These are phyloP conservation scores for Ramularia endophylla DNA, from an alignment of 2,329 filamentous ascomycete species.

Conservation along the genomic window DNA sequence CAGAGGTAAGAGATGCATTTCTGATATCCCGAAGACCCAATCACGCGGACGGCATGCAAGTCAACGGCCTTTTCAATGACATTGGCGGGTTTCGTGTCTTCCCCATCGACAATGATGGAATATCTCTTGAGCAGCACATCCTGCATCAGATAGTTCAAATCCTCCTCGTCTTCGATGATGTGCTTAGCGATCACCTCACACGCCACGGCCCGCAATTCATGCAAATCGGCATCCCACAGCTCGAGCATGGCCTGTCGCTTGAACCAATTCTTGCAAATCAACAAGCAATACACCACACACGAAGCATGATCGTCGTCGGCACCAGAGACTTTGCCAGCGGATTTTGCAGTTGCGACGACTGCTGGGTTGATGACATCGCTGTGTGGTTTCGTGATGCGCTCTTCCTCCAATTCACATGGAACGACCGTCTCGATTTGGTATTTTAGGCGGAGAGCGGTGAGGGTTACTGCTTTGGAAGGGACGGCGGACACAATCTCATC, in stretches of 20 bases:
- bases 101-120: conserved; percentile 67
- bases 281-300: conserved; percentile 78
- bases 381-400: conserved; percentile 69
- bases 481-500: conserved; percentile 59
- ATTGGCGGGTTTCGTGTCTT: conserved; percentile 70
- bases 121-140: conserved; percentile 82
- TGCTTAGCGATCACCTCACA: conserved; percentile 90
- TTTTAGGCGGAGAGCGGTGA: conserved; percentile 80
- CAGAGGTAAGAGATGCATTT: conserved; percentile 92
- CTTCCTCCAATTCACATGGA: conserved; percentile 80
- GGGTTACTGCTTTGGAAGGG: conserved; percentile 74
- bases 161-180: conserved; percentile 76
- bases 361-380: conserved; percentile 75
- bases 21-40: conserved; percentile 89
- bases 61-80: conserved; percentile 93
- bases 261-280: conserved; percentile 73
- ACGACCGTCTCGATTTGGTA: conserved; percentile 86
- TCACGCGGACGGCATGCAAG: conserved; percentile 79
- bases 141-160: conserved; percentile 72
- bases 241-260: conserved; percentile 70
- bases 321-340: conserved; percentile 55
- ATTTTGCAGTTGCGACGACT: conserved; percentile 73
- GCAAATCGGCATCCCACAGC: conserved; percentile 87
- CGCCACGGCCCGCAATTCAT: conserved; percentile 69
- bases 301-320: conserved; percentile 54